Conservation (phyloP, 306 rosid genomes). For the Arachis stenosperma region DNA sequence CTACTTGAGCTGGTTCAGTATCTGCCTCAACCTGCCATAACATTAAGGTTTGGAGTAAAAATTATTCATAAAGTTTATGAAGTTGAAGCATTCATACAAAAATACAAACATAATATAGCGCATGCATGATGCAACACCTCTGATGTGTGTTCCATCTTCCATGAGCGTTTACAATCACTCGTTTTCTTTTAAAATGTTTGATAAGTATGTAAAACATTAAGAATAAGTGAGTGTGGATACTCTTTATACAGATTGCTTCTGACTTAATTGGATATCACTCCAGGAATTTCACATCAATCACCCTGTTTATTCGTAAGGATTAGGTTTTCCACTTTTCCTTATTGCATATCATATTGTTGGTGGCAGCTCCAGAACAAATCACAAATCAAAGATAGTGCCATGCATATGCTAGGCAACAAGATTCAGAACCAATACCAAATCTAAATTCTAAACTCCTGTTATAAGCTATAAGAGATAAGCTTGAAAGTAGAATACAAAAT, state of each 20-base stretch:
- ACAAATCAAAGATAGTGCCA: too few relatives aligned
- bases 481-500: constrained; percentile 2
- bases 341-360: neutral
- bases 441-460: too few relatives aligned
- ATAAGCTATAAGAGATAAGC: neutral
- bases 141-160: neutral
- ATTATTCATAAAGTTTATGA: constrained; percentile 32
- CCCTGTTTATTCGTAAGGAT: constrained; percentile 5
- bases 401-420: too few relatives aligned
- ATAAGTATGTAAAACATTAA: too few relatives aligned
- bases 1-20: constrained; percentile 44
- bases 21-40: constrained; percentile 56
- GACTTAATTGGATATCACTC: constrained; percentile 12
- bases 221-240: too few relatives aligned
- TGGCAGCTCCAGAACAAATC: neutral
- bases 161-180: too few relatives aligned
- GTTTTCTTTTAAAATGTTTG: too few relatives aligned
- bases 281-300: constrained; percentile 19
- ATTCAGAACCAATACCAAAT: too few relatives aligned
- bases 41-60: constrained; percentile 20
- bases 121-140: constrained; percentile 20
- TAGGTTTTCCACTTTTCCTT: neutral
- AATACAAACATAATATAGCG: neutral
- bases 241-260: constrained; percentile 3
- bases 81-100: constrained; percentile 11